phyloP scores from a whole-genome alignment of 768 basidiomycete species.

The Pleurotus platypus region DNA sequence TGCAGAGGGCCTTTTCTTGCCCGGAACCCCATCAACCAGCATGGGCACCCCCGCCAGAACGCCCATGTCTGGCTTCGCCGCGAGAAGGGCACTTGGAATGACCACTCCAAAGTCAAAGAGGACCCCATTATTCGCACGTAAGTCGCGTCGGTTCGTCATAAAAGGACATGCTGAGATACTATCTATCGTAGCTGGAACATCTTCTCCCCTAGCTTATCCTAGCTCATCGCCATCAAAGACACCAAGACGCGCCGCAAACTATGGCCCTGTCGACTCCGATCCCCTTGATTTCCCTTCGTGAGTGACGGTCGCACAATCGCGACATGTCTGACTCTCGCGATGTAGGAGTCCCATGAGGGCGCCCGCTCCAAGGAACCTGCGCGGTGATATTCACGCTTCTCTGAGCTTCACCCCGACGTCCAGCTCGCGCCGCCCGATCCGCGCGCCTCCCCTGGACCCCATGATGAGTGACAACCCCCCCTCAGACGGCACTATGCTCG shows the following conservation, averaged over 20 bases:
- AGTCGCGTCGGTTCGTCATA: conserved; percentile 17
- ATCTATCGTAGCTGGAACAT: conserved; percentile 42
- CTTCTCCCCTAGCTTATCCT: conserved; percentile 62
- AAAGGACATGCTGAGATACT: no score
- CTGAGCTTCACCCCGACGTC: conserved; percentile 51
- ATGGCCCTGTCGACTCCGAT: conserved; percentile 50
- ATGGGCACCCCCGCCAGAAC: conserved; percentile 48
- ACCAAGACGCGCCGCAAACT: conserved; percentile 30
- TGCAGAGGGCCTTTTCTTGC: conserved; percentile 48
- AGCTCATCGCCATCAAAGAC: conserved; percentile 58
- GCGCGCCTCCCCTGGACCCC: conserved; percentile 19
- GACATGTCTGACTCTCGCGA: neutral
- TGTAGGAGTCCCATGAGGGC: conserved; percentile 46
- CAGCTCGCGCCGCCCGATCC: conserved; percentile 35
- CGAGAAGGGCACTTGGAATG: conserved; percentile 52
- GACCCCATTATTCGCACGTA: conserved; percentile 50
- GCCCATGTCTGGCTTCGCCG: conserved; percentile 41
- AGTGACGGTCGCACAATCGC: conserved; percentile 15
- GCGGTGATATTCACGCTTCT: conserved; percentile 92
- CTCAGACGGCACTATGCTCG: conserved; percentile 58
- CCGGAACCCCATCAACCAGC: conserved; percentile 47
- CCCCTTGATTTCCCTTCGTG: conserved; percentile 72
- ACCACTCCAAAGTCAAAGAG: conserved; percentile 44
- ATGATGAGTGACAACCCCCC: conserved; percentile 40
- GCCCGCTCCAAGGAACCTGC: conserved; percentile 67